Evolutionary conservation across 495 filamentous ascomycete species (phyloP).

Genomic region (Trichoderma reesei): DNA sequence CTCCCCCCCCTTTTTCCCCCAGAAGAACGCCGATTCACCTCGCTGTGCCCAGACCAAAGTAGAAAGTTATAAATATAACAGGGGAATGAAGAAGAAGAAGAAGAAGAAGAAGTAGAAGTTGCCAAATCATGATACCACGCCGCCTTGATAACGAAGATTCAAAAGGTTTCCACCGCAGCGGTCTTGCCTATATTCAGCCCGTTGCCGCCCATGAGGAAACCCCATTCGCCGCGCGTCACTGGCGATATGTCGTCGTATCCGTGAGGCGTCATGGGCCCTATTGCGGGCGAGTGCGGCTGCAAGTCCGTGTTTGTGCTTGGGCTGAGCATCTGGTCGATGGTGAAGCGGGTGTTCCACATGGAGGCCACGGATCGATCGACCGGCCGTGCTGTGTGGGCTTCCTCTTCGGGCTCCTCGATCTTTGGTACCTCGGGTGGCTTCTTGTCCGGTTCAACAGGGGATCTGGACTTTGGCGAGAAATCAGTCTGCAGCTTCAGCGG

Average conservation of each 20-base stretch:
- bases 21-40: slow-evolving; percentile 3
- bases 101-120: background rate
- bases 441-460: slow-evolving; percentile 26
- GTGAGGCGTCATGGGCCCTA: slow-evolving; percentile 42
- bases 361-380: background rate
- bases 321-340: slow-evolving; percentile 28
- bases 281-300: slow-evolving; percentile 11
- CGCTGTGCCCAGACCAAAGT: slow-evolving; percentile 7
- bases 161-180: slow-evolving; percentile 32
- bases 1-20: background rate
- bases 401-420: slow-evolving; percentile 18
- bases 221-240: slow-evolving; percentile 46
- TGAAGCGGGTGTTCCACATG: slow-evolving; percentile 14
- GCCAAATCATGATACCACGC: slow-evolving; percentile 5
- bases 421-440: background rate
- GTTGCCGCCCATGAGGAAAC: slow-evolving; percentile 40
- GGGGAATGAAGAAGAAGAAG: background rate
- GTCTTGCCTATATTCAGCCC: slow-evolving; percentile 26
- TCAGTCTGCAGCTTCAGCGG: slow-evolving; percentile 14
- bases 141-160: background rate
- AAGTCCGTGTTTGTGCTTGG: slow-evolving; percentile 11
- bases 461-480: slow-evolving; percentile 21
- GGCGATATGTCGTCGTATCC: slow-evolving; percentile 46
- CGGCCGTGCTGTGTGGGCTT: slow-evolving; percentile 32
- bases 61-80: slow-evolving; percentile 10